Evolutionary conservation across 805 yeast species (phyloP).

Genomic region (Lachancea dasiensis): DNA sequence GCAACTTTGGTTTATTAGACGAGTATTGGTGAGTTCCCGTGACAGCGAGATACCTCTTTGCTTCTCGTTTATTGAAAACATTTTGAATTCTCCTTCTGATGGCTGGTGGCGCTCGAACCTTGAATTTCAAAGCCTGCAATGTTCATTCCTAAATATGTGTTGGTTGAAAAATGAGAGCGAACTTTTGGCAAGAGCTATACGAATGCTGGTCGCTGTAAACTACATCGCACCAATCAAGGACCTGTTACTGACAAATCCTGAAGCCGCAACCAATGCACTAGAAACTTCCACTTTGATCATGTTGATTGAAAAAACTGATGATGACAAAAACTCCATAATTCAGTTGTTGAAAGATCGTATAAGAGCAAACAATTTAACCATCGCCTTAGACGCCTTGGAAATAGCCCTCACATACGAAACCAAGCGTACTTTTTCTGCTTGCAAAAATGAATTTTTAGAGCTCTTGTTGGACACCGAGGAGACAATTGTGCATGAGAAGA

Average conservation of each 20-base stretch:
- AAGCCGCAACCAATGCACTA: not conserved
- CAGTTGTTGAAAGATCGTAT: not conserved
- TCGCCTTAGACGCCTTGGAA: not conserved
- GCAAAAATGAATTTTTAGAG: conserved; percentile 1
- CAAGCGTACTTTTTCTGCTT: not conserved
- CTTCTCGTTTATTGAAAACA: not conserved
- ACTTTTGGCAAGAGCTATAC: not conserved
- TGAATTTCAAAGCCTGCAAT: not conserved
- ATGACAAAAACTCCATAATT: not conserved
- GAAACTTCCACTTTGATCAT: not conserved
- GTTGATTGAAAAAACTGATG: not conserved
- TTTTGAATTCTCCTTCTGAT: not conserved
- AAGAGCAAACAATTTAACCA: not conserved
- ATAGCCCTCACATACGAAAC: not conserved
- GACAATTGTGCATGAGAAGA: not conserved
- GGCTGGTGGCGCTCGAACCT: not conserved
- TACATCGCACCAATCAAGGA: not conserved
- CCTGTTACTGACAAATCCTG: not conserved
- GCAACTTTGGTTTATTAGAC: not conserved
- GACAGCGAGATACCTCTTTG: too few species aligned
- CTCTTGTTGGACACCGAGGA: not conserved
- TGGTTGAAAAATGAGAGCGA: not conserved
- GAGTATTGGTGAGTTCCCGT: too few species aligned
- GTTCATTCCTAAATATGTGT: not conserved
- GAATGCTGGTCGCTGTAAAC: not conserved